Evolutionary conservation across 257 asterid genomes (phyloP), one percentile per base, ranked within the genome.

Genomic region (Osmanthus fragrans): DNA sequence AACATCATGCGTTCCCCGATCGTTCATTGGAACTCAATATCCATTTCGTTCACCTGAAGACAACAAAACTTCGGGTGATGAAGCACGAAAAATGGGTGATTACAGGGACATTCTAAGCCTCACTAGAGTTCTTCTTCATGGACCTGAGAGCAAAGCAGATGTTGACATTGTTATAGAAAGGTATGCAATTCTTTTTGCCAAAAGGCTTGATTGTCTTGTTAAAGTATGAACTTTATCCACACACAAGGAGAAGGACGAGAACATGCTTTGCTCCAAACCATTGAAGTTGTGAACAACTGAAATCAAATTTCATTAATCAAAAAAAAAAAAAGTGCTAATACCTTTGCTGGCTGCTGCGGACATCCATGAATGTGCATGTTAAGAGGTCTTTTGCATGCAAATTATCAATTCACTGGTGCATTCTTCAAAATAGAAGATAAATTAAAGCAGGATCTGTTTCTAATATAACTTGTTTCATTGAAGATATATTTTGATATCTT

Each of bases 121-220:
- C 80, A 92, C 88, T 79, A 88, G 99, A 85, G 99, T 94, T 84
- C 96, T 94, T 77, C 92, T 80, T 81, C 97, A 86, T 72, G 99
- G 99, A 64, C 99, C 99, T 58, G 98, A 94, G 90, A 94, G 99
- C 94, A 94, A 94, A 89, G 89, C 93, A 73, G 88, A 87, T 67
- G 95, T 92, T 19, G 99, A 94, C 85, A 73, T 80, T 66, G 88
- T 91, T 69, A 86, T 91, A 76, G 96, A 92, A 72, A 91, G 96
- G 99, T 94, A 87, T 33, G 80, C 65, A 76, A 45, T 76, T 70
- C 60, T 76, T 82, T 77, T 76, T 77, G 54, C 75, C 7, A 11
- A 5, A 9, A 68, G n/a, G 58, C 27, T 23, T 60, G 19, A 51
- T 72, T 82, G 73, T 71, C 74, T 34, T 58, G 11, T 58, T 58